Conservation (phyloP, 768 basidiomycete genomes). For the Boletus bicolor region DNA sequence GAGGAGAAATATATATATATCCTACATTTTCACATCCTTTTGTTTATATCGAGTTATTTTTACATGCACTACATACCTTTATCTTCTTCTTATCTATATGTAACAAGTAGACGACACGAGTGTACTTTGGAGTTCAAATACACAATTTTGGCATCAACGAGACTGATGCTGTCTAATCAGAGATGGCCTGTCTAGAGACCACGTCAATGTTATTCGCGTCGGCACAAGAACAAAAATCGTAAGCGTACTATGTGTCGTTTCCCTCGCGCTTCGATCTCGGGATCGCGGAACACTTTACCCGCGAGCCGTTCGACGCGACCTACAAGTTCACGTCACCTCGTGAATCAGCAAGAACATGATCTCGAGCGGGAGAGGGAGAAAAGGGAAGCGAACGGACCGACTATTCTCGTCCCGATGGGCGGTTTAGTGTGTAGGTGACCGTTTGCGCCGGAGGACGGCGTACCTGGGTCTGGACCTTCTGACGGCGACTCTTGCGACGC, state of each 20-base stretch:
- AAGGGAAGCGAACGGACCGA: not conserved
- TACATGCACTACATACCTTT: not conserved
- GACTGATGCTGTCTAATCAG: not conserved
- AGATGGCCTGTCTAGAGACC: constrained; percentile 2
- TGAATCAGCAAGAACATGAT: not conserved
- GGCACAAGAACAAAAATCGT: not conserved
- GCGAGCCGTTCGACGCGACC: constrained; percentile 18
- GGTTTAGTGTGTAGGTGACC: not conserved
- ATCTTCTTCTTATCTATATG: not conserved
- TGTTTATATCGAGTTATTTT: not conserved
- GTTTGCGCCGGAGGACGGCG: too few species aligned
- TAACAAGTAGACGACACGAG: not conserved
- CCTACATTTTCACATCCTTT: not conserved
- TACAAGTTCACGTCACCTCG: not conserved
- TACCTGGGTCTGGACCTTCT: not conserved
- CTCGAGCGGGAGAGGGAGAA: too few species aligned
- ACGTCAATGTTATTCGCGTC: not conserved
- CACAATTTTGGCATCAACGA: too few species aligned
- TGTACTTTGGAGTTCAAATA: too few species aligned
- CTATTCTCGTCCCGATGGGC: not conserved
- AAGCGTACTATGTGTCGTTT: constrained; percentile 13
- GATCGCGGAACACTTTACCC: constrained; percentile 19
- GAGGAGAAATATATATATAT: not conserved
- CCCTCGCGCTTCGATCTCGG: constrained; percentile 18
- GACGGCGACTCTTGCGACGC: too few species aligned